Percentiles rank a stretch among this genome's conserved stretches.
Evolutionary conservation across 2,329 filamentous ascomycete species (phyloP).

Genomic region (Aspergillus quadrilineatus): DNA sequence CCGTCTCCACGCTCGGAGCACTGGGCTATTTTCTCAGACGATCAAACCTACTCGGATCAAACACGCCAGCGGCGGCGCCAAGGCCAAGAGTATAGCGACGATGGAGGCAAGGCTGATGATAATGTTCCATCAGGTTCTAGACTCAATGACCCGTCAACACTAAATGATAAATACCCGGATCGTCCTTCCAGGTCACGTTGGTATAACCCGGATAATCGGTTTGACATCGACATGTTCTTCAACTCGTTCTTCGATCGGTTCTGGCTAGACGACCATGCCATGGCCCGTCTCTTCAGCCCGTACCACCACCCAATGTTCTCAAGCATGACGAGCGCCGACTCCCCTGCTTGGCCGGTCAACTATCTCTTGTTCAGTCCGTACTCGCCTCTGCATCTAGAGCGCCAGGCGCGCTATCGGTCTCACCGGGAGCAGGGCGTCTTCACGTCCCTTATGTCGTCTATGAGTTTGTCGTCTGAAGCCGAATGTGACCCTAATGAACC

Average conservation of each 20-base stretch:
- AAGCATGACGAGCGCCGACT: conserved; percentile 35
- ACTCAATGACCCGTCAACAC: conserved; percentile 8
- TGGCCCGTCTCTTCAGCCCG: conserved; percentile 31
- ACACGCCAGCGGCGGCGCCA: conserved; percentile 18
- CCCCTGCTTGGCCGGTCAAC: conserved; percentile 39
- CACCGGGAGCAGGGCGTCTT: conserved; percentile 30
- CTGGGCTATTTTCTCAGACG: conserved; percentile 38
- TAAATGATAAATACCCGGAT: conserved; percentile 4
- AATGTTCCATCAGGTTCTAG: conserved; percentile 7
- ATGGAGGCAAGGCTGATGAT: conserved; percentile 4
- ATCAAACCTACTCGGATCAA: conserved; percentile 27
- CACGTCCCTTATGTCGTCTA: conserved; percentile 36
- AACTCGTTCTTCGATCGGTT: conserved; percentile 37
- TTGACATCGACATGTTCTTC: conserved; percentile 36
- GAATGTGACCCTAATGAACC: conserved; percentile 32
- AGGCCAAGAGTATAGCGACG: conserved; percentile 6
- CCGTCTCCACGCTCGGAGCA: conserved; percentile 34
- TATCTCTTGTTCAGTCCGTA: conserved; percentile 53
- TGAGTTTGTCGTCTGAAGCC: conserved; percentile 33
- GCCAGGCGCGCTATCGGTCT: conserved; percentile 37
- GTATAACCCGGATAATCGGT: conserved; percentile 16
- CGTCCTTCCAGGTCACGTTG: conserved; percentile 14
- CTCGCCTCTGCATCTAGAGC: conserved; percentile 56
- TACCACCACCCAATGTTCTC: conserved; percentile 30
- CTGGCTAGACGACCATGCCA: conserved; percentile 33